Conservation (phyloP, 1,284 basidiomycete genomes). For the Phylloboletellus chloephorus region DNA sequence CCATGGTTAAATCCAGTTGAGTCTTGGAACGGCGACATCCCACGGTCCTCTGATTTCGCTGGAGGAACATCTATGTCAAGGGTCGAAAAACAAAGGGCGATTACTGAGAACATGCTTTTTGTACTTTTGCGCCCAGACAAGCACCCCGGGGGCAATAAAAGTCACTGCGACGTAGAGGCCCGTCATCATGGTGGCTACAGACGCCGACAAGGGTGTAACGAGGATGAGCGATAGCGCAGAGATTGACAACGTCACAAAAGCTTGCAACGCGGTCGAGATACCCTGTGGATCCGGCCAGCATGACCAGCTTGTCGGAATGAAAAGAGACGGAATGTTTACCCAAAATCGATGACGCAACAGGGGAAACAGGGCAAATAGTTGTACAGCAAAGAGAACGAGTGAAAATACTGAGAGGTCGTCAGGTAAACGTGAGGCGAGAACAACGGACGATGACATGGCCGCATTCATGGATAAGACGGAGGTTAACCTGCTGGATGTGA, state of each 20-base stretch:
- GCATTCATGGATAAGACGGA: conserved; percentile 94
- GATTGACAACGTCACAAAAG: conserved; percentile 47
- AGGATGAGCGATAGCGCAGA: conserved; percentile 46
- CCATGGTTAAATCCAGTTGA: conserved; percentile 39
- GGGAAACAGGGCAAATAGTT: conserved; percentile 83
- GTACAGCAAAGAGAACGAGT: conserved; percentile 81
- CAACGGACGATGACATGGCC: conserved; percentile 89
- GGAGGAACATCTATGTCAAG: conserved; percentile 12
- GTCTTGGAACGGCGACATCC: conserved; percentile 51
- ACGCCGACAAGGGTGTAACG: conserved; percentile 47
- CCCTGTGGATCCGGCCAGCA: conserved; percentile 34
- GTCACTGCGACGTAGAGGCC: conserved; percentile 52
- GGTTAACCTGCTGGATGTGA: conserved; percentile 55
- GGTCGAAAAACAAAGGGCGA: conserved; percentile 23
- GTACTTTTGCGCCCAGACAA: conserved; percentile 78
- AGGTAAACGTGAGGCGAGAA: conserved; percentile 85
- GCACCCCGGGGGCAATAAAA: conserved; percentile 63
- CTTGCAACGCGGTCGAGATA: conserved; percentile 41
- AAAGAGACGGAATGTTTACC: conserved; percentile 41
- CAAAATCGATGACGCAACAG: conserved; percentile 74
- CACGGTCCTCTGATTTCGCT: conserved; percentile 50
- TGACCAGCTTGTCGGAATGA: conserved; percentile 17
- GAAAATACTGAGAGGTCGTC: conserved; percentile 88
- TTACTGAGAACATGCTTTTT: conserved; percentile 58
- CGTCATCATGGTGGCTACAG: conserved; percentile 47